Percentiles rank a stretch among this genome's conserved stretches.
Evolutionary conservation across 139 green algal species (phyloP).

Genomic region (Asterochloris sp.): DNA sequence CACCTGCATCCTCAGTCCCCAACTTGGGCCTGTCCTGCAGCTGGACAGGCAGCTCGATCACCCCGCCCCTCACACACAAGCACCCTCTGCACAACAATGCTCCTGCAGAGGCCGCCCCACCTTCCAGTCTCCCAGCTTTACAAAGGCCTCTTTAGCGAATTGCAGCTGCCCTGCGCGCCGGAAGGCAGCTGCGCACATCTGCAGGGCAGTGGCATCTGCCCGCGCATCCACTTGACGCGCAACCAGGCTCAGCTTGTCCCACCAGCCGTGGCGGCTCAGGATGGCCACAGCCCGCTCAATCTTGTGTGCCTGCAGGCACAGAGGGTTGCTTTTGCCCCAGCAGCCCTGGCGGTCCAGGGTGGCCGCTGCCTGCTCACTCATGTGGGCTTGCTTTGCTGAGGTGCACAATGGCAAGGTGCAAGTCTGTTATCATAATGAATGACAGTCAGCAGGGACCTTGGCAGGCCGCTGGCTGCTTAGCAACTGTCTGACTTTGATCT

Average conservation of each 20-base stretch:
- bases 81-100: slow-evolving; percentile 31
- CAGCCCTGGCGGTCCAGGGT: no score
- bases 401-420: no score
- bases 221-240: slow-evolving; percentile 50
- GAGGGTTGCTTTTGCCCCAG: no score
- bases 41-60: no score
- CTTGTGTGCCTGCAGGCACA: slow-evolving; percentile 43
- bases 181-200: slow-evolving; percentile 30
- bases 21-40: no score
- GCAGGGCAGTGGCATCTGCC: slow-evolving; percentile 24
- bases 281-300: slow-evolving; percentile 68
- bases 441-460: no score
- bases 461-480: no score
- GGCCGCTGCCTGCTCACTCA: no score
- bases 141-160: slow-evolving; percentile 65
- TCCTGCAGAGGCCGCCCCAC: slow-evolving; percentile 7
- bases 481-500: no score
- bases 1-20: no score
- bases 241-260: slow-evolving; percentile 63
- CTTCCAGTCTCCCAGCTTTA: slow-evolving; percentile 48
- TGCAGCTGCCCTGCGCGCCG: slow-evolving; percentile 37
- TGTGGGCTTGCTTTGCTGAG: no score
- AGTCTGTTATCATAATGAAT: no score
- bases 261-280: slow-evolving; percentile 60
- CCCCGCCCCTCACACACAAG: background rate